A percentile compares a stretch with the other conserved stretches of the same genome.
Conservation (phyloP, 164 flowering plant genomes). For the Akebia trifoliata region DNA sequence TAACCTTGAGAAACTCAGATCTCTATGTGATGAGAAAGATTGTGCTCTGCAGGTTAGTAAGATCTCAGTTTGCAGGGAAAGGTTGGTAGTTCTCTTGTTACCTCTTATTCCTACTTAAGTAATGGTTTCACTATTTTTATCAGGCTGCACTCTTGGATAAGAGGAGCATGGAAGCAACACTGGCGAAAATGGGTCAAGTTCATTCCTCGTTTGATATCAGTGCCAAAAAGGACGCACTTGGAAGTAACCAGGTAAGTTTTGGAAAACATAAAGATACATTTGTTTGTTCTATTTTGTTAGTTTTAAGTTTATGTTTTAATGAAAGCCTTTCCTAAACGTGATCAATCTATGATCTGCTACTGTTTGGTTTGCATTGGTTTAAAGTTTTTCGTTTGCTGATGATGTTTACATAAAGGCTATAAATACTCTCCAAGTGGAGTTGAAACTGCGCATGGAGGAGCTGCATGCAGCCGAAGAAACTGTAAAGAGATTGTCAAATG, state of each 20-base stretch:
- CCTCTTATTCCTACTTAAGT: not conserved
- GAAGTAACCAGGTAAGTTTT: slow-evolving; percentile 52
- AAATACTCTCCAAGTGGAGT: slow-evolving; percentile 55
- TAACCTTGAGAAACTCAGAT: slow-evolving; percentile 54
- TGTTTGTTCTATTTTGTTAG: not conserved
- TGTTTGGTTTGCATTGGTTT: not conserved
- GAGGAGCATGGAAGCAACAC: slow-evolving; percentile 47
- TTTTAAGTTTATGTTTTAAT: not conserved
- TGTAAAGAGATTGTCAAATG: slow-evolving; percentile 48
- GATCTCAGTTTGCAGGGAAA: not conserved
- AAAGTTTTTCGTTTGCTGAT: not conserved
- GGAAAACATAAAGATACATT: not conserved
- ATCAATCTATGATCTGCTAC: too few relatives aligned
- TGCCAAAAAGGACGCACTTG: slow-evolving; percentile 38
- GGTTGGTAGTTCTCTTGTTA: not conserved
- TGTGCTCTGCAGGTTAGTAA: slow-evolving; percentile 59
- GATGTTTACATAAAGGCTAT: slow-evolving; percentile 31
- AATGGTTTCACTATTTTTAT: slow-evolving; percentile 9
- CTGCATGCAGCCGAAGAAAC: slow-evolving; percentile 56
- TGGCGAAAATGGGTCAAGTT: slow-evolving; percentile 38
- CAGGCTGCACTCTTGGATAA: slow-evolving; percentile 64
- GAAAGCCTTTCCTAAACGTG: not conserved
- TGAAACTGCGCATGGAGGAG: slow-evolving; percentile 51
- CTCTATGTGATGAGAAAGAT: slow-evolving; percentile 62
- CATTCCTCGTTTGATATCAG: slow-evolving; percentile 26